Percentiles rank a stretch among this genome's conserved stretches.
These are phyloP conservation scores for Fusarium transvaalense DNA, from an alignment of 2,329 filamentous ascomycete species.

Conservation along the genomic window DNA sequence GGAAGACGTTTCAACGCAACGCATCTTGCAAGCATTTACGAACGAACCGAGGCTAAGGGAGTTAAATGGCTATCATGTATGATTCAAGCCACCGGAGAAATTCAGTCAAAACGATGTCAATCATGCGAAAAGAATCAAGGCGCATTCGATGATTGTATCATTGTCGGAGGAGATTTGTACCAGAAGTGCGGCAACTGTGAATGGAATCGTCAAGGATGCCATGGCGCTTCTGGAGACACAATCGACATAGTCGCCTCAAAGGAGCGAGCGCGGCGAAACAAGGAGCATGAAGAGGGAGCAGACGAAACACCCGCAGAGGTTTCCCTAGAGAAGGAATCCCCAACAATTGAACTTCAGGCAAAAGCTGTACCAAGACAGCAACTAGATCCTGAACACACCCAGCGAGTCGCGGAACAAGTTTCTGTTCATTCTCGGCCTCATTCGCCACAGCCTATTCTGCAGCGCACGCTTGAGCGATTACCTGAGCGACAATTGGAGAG, in stretches of 20 bases:
- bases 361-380: conserved; percentile 4
- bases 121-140: conserved; percentile 59
- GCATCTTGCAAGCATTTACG: conserved; percentile 57
- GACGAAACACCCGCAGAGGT: conserved; percentile 1
- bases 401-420: conserved; percentile 11
- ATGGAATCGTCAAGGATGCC: conserved; percentile 60
- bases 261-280: conserved; percentile 32
- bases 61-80: conserved; percentile 63
- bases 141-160: conserved; percentile 60
- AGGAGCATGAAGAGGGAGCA: conserved; percentile 9
- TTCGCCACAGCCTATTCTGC: conserved; percentile 21
- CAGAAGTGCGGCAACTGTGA: conserved; percentile 65
- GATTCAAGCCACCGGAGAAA: conserved; percentile 63
- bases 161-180: conserved; percentile 58
- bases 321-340: conserved; percentile 19
- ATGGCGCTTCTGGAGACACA: conserved; percentile 47
- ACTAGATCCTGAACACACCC: neutral
- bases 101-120: conserved; percentile 56
- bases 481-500: conserved; percentile 12
- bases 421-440: conserved; percentile 16
- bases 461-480: conserved; percentile 6
- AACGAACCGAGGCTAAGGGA: conserved; percentile 57
- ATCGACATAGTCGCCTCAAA: conserved; percentile 39
- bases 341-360: conserved; percentile 21
- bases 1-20: conserved; percentile 57